Evolutionary conservation across 495 filamentous ascomycete species (phyloP).

Genomic region (Acidomyces sp.): DNA sequence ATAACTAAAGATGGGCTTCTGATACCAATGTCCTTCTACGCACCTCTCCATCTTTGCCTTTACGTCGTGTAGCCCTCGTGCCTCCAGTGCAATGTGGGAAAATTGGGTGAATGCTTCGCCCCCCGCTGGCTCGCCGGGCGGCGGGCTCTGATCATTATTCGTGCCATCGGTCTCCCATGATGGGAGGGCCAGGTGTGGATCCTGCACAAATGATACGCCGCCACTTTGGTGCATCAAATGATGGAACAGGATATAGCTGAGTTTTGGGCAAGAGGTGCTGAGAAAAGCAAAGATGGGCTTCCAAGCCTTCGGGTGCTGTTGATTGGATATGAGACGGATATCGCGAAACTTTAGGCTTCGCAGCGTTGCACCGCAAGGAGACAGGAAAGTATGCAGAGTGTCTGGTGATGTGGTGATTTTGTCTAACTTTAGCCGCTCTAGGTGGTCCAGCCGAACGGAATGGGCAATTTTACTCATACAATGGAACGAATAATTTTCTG

Average conservation of each 20-base stretch:
- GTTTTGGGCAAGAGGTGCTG: slow-evolving; percentile 1
- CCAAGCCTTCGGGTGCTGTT: slow-evolving; percentile 9
- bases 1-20: slow-evolving; percentile 3
- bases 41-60: slow-evolving; percentile 35
- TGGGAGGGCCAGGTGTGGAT: slow-evolving; percentile 3
- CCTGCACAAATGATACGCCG: slow-evolving; percentile 8
- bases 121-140: background rate
- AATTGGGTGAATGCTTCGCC: slow-evolving; percentile 6
- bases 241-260: slow-evolving; percentile 13
- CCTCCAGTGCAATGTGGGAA: slow-evolving; percentile 7
- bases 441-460: slow-evolving; percentile 1
- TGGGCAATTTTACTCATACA: background rate
- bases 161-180: background rate
- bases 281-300: slow-evolving; percentile 8
- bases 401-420: slow-evolving; percentile 5
- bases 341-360: slow-evolving; percentile 15
- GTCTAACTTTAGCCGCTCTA: slow-evolving; percentile 13
- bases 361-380: background rate
- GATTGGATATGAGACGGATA: slow-evolving; percentile 10
- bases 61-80: slow-evolving; percentile 31
- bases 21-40: slow-evolving; percentile 17
- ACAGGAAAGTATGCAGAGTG: slow-evolving; percentile 4
- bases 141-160: background rate
- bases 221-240: slow-evolving; percentile 7
- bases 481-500: slow-evolving; percentile 4